phyloP scores from a whole-genome alignment of 2,329 filamentous ascomycete genomes.

The Thelonectria rubi region DNA sequence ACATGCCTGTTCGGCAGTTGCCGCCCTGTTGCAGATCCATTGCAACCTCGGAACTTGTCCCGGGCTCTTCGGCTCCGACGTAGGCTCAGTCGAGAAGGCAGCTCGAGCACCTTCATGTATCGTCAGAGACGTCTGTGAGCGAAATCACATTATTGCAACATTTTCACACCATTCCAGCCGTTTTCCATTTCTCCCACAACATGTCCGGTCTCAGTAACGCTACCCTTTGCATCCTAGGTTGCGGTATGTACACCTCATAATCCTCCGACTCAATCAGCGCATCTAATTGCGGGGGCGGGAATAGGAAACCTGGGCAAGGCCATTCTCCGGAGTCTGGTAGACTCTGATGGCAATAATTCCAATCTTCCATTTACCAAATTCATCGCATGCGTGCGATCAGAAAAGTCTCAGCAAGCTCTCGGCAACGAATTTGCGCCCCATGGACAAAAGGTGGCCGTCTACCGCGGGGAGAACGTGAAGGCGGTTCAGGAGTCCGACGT shows the following conservation, averaged over 20 bases:
- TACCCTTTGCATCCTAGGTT: conserved; percentile 40
- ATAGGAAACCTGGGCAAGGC: conserved; percentile 47
- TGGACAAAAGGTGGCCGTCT: conserved; percentile 30
- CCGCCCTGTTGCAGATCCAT: not conserved
- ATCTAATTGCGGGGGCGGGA: not conserved
- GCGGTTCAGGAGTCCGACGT: conserved; percentile 51
- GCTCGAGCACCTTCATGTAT: not conserved
- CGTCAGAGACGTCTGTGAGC: not conserved
- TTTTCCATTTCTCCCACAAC: not conserved
- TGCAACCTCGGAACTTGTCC: not conserved
- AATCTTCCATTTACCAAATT: conserved; percentile 38
- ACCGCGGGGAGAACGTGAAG: conserved; percentile 46
- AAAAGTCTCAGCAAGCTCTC: conserved; percentile 36
- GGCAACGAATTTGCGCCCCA: conserved; percentile 33
- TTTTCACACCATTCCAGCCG: not conserved
- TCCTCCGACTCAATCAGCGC: not conserved
- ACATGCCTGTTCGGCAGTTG: not conserved
- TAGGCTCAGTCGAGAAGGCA: not conserved
- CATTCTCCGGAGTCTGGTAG: conserved; percentile 39
- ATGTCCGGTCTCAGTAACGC: conserved; percentile 33
- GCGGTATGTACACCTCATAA: conserved; percentile 20
- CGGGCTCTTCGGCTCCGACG: no score
- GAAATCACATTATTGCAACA: not conserved
- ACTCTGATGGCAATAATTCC: conserved; percentile 9
- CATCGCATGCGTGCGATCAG: conserved; percentile 45